Conservation (phyloP, 345 rosid species). For the Hevea brasiliensis region DNA sequence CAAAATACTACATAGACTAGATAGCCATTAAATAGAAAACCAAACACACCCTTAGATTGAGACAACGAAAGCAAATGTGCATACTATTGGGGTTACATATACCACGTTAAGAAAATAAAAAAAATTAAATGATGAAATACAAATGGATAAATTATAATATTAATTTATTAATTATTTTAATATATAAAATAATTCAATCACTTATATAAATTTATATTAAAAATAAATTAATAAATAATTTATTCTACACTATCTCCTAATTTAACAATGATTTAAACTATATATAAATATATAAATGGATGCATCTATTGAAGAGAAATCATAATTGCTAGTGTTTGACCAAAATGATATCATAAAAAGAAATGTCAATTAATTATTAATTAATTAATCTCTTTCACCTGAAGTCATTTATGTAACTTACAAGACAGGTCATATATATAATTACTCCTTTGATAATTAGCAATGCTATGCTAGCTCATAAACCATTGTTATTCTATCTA, state of each 20-base stretch:
- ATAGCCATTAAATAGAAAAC: background rate
- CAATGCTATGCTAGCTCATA: background rate
- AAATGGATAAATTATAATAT: too few relatives aligned
- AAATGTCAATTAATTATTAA: background rate
- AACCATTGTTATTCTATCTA: background rate
- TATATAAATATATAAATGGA: too few relatives aligned
- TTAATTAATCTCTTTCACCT: background rate
- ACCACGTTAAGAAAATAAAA: too few relatives aligned
- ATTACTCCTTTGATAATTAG: background rate
- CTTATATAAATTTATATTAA: too few relatives aligned
- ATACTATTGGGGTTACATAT: too few relatives aligned
- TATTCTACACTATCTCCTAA: too few relatives aligned
- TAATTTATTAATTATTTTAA: too few relatives aligned
- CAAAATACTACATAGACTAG: too few relatives aligned
- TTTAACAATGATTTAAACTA: too few relatives aligned
- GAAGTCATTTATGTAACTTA: background rate
- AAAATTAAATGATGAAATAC: too few relatives aligned
- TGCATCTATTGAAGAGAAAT: background rate
- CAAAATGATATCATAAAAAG: background rate
- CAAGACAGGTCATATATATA: slow-evolving; percentile 14
- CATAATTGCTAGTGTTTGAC: background rate
- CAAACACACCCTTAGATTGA: background rate
- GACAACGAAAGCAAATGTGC: background rate
- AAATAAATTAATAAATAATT: too few relatives aligned
- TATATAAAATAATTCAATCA: too few relatives aligned